Evolutionary conservation across 352 stramenopile genomes (phyloP), one percentile per base, ranked within the genome.

Genomic region (Pythium aphanidermatum): DNA sequence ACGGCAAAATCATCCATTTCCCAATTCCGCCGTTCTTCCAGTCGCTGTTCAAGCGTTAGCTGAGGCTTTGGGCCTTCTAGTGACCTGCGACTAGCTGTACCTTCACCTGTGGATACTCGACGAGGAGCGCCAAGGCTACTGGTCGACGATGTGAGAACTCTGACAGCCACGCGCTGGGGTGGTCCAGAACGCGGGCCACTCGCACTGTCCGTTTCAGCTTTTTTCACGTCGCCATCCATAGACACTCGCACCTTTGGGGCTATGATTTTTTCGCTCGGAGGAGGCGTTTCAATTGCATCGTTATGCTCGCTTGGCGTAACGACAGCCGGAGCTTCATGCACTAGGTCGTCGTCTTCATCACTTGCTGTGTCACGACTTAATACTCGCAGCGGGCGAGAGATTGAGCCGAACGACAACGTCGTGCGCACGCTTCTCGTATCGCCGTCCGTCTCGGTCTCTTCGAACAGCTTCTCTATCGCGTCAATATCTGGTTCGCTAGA

Each of bases 1-100:
- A 90, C 74, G 5, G 63, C 51, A 34, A 91, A 93, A 40, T 93
- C 79, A 12, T 86, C 68, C 58, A 91, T 70, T 42, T 75, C 64
- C 69, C 70, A 91, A 33, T 91, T 85, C 3, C 60, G 53, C 30
- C 71, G 76, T 44, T 70, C 58, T 38, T 65, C 40, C 17, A 86
- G 14, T 10, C 72, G 58, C 27, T 89, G 68, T 17, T 61, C 66
- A 12, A 90, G 49, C 30, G 70, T 70, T 13, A 49, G 60, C 8
- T 39, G 25, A 0, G 59, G 36, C 11, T 68, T 72, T 2, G 57
- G 40, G 7, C 76, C 61, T 20, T 83, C 74, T 10, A 86, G 59
- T 10, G 71, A 84, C 27, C 46, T 60, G 7, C 70, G 64, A 20
- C 54, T 59, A 20, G 49, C 8, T 25, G 25, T 14, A 12, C 31